Evolutionary conservation across 1,284 basidiomycete genomes (phyloP).

Genomic region (Rhodotorula sp.): DNA sequence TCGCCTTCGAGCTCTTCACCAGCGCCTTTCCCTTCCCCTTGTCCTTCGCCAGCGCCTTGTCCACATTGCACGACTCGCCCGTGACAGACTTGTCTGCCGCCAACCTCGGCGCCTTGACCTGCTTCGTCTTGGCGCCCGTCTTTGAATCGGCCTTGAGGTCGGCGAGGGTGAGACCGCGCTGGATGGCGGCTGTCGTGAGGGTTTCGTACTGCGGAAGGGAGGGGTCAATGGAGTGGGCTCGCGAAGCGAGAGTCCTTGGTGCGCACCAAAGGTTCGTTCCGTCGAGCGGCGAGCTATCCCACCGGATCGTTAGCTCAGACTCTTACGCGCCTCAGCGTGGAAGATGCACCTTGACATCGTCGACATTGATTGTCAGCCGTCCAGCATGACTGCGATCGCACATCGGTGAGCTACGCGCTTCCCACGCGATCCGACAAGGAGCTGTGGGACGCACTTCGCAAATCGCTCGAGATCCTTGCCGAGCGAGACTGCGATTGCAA

Average conservation of each 20-base stretch:
- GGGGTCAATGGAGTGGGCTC: background rate
- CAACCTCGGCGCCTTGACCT: conserved; percentile 4
- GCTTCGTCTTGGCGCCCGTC: conserved; percentile 5
- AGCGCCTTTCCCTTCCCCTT: background rate
- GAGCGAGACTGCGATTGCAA: conserved; percentile 14
- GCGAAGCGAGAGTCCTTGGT: background rate
- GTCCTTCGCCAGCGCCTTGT: background rate
- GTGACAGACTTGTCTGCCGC: conserved; percentile 5
- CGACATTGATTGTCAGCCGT: conserved; percentile 29
- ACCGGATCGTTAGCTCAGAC: too few relatives aligned
- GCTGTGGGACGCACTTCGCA: conserved; percentile 29
- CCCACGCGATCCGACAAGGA: background rate
- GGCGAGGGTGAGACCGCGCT: conserved; percentile 32
- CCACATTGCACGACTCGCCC: background rate
- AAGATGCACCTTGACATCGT: conserved; percentile 33
- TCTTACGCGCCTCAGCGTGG: too few relatives aligned
- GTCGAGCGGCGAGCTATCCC: conserved; percentile 32
- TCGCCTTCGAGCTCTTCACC: background rate
- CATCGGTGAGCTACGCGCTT: background rate
- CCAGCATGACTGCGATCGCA: conserved; percentile 23
- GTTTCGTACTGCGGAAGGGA: conserved; percentile 30
- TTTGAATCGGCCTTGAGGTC: conserved; percentile 24
- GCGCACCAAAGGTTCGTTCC: conserved; percentile 32
- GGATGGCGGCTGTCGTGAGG: conserved; percentile 17
- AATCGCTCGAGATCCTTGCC: conserved; percentile 39